These are phyloP conservation scores for Pseudofabraea citricarpa DNA, from an alignment of 2,329 filamentous ascomycete species.

Conservation along the genomic window DNA sequence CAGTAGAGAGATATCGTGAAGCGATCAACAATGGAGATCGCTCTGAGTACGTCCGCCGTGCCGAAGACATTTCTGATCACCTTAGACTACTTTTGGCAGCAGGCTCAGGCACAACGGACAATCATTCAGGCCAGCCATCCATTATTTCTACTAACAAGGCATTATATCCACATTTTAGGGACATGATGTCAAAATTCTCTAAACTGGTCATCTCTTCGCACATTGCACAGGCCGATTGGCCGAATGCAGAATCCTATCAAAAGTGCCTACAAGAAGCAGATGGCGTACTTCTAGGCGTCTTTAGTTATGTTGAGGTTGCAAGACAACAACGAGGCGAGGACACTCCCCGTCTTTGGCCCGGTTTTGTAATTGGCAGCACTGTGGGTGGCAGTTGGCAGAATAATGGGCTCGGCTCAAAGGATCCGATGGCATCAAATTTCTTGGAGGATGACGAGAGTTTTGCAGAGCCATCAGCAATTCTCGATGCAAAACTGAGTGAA, in stretches of 20 bases:
- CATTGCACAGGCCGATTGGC: slow-evolving; percentile 94
- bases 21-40: slow-evolving; percentile 79
- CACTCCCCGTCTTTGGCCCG: slow-evolving; percentile 86
- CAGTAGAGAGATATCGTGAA: slow-evolving; percentile 85
- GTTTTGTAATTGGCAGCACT: slow-evolving; percentile 83
- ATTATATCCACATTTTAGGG: slow-evolving; percentile 92
- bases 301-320: slow-evolving; percentile 93
- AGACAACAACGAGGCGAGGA: slow-evolving; percentile 89
- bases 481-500: slow-evolving; percentile 76
- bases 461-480: slow-evolving; percentile 64
- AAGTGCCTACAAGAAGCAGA: slow-evolving; percentile 98
- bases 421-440: slow-evolving; percentile 76
- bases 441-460: slow-evolving; percentile 75
- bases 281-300: slow-evolving; percentile 87
- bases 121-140: slow-evolving; percentile 97
- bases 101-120: slow-evolving; percentile 94
- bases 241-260: slow-evolving; percentile 85
- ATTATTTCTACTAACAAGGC: slow-evolving; percentile 98
- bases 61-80: slow-evolving; percentile 98
- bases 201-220: slow-evolving; percentile 97
- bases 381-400: slow-evolving; percentile 86
- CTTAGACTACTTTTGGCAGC: slow-evolving; percentile 89
- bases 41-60: slow-evolving; percentile 85
- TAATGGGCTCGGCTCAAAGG: slow-evolving; percentile 58
- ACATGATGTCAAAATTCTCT: slow-evolving; percentile 99